phyloP scores from a whole-genome alignment of 1,284 basidiomycete genomes.

The Thelephora terrestris region DNA sequence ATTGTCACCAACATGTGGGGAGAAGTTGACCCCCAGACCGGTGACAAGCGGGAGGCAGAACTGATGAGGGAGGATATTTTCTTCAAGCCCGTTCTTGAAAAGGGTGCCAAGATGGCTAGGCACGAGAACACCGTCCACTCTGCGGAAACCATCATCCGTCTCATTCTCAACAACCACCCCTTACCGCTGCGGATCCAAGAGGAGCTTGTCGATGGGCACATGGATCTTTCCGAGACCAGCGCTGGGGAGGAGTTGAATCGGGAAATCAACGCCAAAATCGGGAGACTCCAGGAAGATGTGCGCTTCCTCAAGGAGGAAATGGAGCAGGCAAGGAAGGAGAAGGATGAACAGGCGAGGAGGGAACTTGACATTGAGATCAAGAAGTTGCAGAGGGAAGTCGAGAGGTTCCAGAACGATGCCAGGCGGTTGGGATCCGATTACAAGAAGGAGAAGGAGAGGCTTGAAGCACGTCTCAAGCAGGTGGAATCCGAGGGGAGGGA shows the following conservation, averaged over 20 bases:
- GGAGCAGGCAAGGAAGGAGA: constrained; percentile 1
- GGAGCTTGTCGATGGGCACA: constrained; percentile 19
- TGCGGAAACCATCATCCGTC: constrained; percentile 10
- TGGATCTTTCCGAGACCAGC: constrained; percentile 28
- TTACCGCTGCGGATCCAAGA: constrained; percentile 9
- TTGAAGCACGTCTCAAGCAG: too few species aligned
- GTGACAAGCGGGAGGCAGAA: constrained; percentile 1
- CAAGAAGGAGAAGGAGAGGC: neutral
- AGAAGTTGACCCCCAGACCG: constrained; percentile 19
- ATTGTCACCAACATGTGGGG: constrained; percentile 29
- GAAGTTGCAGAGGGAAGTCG: neutral
- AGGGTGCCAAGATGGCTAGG: constrained; percentile 2
- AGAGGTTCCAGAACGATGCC: neutral
- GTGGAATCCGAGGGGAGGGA: too few species aligned
- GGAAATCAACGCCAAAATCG: constrained; percentile 16
- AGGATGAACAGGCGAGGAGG: constrained; percentile 1
- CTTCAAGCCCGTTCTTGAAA: constrained; percentile 6
- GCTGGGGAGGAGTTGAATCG: constrained; percentile 22
- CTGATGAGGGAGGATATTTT: constrained; percentile 3
- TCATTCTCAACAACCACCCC: constrained; percentile 8
- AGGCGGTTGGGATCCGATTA: neutral
- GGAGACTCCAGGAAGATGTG: constrained; percentile 29
- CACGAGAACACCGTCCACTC: constrained; percentile 6
- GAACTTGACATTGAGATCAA: constrained; percentile 1
- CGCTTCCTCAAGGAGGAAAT: constrained; percentile 11